Evolutionary conservation across 2,329 filamentous ascomycete genomes (phyloP).

Genomic region (Hymenoscyphus fraxineus): DNA sequence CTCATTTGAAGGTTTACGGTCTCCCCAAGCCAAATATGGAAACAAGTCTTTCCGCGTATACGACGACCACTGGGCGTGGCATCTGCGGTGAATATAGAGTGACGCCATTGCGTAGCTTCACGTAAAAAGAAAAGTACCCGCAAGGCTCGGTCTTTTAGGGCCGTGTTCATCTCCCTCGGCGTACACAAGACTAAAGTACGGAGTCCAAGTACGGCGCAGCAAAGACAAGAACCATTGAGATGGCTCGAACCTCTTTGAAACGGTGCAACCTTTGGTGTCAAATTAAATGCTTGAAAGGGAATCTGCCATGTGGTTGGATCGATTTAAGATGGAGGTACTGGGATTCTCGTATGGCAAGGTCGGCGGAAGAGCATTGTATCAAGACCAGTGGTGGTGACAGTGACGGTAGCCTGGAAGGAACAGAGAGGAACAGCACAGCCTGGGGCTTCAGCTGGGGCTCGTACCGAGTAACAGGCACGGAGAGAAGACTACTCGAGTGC

Average conservation of each 20-base stretch:
- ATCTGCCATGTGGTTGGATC: background rate
- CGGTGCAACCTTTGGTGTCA: background rate
- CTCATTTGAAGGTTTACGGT: background rate
- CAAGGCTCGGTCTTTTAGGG: background rate
- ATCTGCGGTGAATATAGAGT: background rate
- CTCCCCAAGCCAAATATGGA: background rate
- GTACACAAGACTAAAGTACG: background rate
- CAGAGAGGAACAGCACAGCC: constrained; percentile 8
- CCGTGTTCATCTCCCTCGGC: background rate
- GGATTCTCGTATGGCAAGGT: background rate
- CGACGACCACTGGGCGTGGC: background rate
- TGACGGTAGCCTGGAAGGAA: background rate
- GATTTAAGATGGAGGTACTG: background rate
- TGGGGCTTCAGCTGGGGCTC: background rate
- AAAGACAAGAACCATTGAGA: background rate
- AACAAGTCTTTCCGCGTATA: background rate
- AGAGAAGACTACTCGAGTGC: too few relatives aligned
- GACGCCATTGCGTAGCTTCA: constrained; percentile 6
- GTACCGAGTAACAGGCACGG: background rate
- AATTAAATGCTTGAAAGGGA: background rate
- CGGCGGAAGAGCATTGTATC: background rate
- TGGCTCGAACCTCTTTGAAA: background rate
- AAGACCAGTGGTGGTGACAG: background rate
- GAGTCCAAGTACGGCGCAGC: background rate
- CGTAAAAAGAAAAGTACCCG: background rate